These are phyloP conservation scores for Selaginella moellendorffii DNA, from an alignment of 75 land plant species.

Conservation along the genomic window DNA sequence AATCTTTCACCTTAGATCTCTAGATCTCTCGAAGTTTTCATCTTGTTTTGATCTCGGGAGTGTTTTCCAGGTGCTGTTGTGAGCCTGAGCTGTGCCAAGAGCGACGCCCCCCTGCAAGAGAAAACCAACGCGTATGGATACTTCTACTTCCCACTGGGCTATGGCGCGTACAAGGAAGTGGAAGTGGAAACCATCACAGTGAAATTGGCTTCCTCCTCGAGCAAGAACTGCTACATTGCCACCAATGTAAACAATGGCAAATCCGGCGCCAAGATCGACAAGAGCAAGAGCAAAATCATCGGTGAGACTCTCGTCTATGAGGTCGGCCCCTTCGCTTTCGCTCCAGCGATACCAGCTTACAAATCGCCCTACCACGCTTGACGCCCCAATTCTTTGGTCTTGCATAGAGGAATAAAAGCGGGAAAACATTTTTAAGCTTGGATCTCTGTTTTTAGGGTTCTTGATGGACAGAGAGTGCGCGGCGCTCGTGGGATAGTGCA, in stretches of 20 bases:
- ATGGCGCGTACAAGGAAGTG: background rate
- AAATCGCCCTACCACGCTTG: background rate
- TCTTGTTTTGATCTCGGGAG: background rate
- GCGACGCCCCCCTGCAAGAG: background rate
- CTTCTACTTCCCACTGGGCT: background rate
- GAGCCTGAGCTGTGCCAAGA: background rate
- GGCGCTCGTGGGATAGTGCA: no score
- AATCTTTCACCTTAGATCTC: background rate
- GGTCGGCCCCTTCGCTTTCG: background rate
- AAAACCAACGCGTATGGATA: background rate
- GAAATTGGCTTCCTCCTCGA: background rate
- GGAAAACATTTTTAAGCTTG: no score
- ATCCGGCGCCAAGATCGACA: background rate
- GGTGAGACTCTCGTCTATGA: background rate
- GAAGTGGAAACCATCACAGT: background rate
- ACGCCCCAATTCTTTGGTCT: no score
- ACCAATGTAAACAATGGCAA: background rate
- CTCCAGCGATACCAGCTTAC: background rate
- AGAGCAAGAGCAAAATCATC: background rate
- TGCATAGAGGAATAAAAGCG: no score
- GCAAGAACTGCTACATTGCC: background rate
- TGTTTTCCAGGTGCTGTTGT: background rate
- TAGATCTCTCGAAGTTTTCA: background rate
- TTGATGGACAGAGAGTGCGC: no score
- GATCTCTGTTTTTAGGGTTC: no score